A percentile compares a stretch with the other conserved stretches of the same genome.
Conservation (phyloP, 306 rosid species). For the Quercus ilex region DNA sequence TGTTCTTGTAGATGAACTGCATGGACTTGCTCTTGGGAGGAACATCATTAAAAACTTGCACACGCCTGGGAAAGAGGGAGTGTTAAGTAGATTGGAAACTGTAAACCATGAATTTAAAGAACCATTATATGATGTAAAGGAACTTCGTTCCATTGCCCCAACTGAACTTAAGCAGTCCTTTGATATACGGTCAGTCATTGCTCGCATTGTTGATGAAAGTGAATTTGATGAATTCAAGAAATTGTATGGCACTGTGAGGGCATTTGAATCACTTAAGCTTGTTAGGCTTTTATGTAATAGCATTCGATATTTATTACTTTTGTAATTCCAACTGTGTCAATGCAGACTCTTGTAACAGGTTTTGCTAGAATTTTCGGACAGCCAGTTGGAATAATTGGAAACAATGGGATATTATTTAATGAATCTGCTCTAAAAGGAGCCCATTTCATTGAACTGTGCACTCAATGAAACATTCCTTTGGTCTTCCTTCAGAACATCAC, state of each 20-base stretch:
- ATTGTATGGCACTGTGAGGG: constrained; percentile 93
- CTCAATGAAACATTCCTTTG: constrained; percentile 81
- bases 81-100: constrained; percentile 39
- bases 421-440: constrained; percentile 97
- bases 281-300: constrained; percentile 6
- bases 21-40: constrained; percentile 85
- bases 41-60: constrained; percentile 84
- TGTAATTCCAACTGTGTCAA: constrained; percentile 7
- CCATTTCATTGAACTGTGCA: constrained; percentile 86
- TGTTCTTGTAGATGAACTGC: constrained; percentile 69
- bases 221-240: constrained; percentile 98
- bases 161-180: constrained; percentile 78
- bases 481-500: constrained; percentile 95
- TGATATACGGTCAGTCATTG: constrained; percentile 81
- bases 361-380: constrained; percentile 88
- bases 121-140: constrained; percentile 66
- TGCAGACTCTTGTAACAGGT: constrained; percentile 96
- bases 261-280: constrained; percentile 32
- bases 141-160: constrained; percentile 90
- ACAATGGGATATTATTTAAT: constrained; percentile 83
- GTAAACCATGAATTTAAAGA: constrained; percentile 45
- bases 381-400: constrained; percentile 94
- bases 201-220: constrained; percentile 87
- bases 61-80: constrained; percentile 72
- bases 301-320: background rate